Evolutionary conservation across 1,139 yeast genomes (phyloP).

Genomic region (Saccharomyces pastorianus): DNA sequence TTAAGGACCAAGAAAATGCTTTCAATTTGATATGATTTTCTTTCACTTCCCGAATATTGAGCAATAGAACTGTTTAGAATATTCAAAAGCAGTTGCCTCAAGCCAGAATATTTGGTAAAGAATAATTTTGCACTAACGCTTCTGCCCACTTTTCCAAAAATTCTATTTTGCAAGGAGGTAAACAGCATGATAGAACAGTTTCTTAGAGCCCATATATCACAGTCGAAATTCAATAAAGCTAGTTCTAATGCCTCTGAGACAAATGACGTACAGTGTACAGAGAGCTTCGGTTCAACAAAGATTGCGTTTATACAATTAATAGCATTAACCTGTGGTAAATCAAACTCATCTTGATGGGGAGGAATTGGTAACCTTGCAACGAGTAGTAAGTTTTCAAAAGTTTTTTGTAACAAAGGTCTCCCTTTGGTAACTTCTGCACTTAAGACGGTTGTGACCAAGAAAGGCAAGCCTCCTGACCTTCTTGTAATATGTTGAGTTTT

Average conservation of each 20-base stretch:
- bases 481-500: constrained; percentile 69
- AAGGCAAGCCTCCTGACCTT: constrained; percentile 89
- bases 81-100: constrained; percentile 42
- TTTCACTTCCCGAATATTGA: not conserved
- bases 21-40: constrained; percentile 35
- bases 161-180: constrained; percentile 67
- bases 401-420: constrained; percentile 36
- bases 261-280: constrained; percentile 44
- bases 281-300: constrained; percentile 59
- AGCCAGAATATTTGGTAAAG: constrained; percentile 52
- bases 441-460: constrained; percentile 61
- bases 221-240: constrained; percentile 54
- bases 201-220: constrained; percentile 73
- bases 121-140: constrained; percentile 55
- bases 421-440: constrained; percentile 41
- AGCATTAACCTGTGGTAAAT: constrained; percentile 89
- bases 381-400: constrained; percentile 44
- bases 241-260: constrained; percentile 53
- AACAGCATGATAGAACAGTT: constrained; percentile 93
- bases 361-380: constrained; percentile 48
- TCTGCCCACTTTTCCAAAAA: constrained; percentile 56
- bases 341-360: constrained; percentile 47
- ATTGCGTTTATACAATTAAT: constrained; percentile 73
- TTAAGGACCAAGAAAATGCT: constrained; percentile 69
- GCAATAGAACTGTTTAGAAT: constrained; percentile 32